These are phyloP conservation scores for Drechslerella dactyloides DNA, from an alignment of 2,329 filamentous ascomycete species.

Conservation along the genomic window DNA sequence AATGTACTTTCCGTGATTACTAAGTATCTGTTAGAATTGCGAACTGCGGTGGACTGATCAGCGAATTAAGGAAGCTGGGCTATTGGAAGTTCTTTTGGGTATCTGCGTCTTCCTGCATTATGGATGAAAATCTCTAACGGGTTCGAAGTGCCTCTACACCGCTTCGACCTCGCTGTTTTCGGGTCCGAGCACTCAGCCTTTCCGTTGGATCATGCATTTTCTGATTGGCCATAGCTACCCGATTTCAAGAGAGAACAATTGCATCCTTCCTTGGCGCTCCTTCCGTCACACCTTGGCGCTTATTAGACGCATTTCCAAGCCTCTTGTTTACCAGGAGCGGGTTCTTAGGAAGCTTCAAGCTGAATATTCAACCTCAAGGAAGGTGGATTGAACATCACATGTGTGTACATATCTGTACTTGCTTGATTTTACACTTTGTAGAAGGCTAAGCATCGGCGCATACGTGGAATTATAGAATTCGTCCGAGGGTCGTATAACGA, in stretches of 20 bases:
- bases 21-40: too few species aligned
- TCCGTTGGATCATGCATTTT: neutral
- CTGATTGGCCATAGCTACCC: neutral
- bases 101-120: neutral
- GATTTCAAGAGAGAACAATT: neutral
- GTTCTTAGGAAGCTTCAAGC: neutral
- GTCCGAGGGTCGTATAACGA: neutral
- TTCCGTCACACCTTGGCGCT: constrained; percentile 22
- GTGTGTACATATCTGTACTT: too few species aligned
- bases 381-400: too few species aligned
- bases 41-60: too few species aligned
- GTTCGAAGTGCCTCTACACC: neutral
- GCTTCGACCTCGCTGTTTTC: constrained; percentile 1
- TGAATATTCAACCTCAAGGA: too few species aligned
- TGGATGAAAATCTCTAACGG: neutral
- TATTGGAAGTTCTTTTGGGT: neutral
- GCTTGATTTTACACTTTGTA: neutral
- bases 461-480: neutral
- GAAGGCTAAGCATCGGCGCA: neutral
- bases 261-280: constrained; percentile 2
- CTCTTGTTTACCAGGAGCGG: constrained; percentile 4
- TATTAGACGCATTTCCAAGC: constrained; percentile 18
- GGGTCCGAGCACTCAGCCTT: neutral
- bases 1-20: too few species aligned
- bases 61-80: too few species aligned